Conservation (phyloP, 768 basidiomycete species). For the Termitomyces sp. region DNA sequence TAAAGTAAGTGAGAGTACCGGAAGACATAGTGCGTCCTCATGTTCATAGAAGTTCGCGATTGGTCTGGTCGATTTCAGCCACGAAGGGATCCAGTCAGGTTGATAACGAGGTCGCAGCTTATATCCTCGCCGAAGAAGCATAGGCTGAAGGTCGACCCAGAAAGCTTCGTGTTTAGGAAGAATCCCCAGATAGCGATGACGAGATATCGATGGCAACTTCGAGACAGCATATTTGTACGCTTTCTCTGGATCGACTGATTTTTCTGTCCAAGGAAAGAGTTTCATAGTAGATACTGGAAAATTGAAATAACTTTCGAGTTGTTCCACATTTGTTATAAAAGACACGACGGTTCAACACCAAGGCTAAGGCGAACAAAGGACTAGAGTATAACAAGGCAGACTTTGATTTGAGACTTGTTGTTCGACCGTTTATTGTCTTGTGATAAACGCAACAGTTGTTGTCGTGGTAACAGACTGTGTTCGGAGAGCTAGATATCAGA, state of each 20-base stretch:
- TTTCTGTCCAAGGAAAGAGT: background rate
- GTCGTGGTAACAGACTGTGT: too few relatives aligned
- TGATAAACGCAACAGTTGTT: too few relatives aligned
- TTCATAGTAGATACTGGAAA: background rate
- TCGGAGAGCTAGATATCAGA: too few relatives aligned
- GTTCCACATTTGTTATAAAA: background rate
- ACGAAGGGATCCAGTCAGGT: slow-evolving; percentile 4
- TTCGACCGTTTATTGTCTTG: too few relatives aligned
- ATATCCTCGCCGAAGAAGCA: slow-evolving; percentile 3
- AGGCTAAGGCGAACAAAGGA: too few relatives aligned
- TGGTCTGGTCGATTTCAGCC: background rate
- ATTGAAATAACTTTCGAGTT: background rate
- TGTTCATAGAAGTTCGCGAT: background rate
- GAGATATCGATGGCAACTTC: background rate
- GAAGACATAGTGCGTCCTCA: background rate
- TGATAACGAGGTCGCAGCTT: slow-evolving; percentile 3
- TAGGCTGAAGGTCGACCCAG: background rate
- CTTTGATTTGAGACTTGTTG: too few relatives aligned
- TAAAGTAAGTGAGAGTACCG: background rate
- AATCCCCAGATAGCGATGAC: background rate
- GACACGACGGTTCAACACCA: background rate
- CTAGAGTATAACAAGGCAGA: too few relatives aligned
- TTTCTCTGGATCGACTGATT: background rate
- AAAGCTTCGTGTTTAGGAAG: background rate
- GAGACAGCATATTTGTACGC: background rate